A percentile compares a stretch with the other conserved stretches of the same genome.
Evolutionary conservation across 352 stramenopile genomes (phyloP).

Genomic region (Pythium diclinum): DNA sequence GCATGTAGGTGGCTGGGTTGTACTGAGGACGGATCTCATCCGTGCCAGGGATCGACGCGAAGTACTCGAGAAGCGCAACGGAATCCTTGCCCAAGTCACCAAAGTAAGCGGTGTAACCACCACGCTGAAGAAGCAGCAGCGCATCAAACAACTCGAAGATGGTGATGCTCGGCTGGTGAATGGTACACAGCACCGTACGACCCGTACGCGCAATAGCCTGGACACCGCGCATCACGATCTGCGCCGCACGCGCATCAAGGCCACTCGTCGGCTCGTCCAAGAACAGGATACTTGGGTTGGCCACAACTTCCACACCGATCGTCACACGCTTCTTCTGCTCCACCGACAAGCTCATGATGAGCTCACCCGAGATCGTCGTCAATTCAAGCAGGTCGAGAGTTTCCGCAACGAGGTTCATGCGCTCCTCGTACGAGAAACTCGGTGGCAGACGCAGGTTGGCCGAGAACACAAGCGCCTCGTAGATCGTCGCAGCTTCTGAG

Average conservation of each 20-base stretch:
- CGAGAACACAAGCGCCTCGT: slow-evolving; percentile 90
- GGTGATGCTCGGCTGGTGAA: slow-evolving; percentile 62
- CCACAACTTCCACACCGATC: slow-evolving; percentile 90
- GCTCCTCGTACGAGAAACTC: slow-evolving; percentile 36
- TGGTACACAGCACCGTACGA: slow-evolving; percentile 77
- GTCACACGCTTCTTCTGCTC: slow-evolving; percentile 92
- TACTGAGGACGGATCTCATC: slow-evolving; percentile 71
- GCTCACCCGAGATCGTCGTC: slow-evolving; percentile 34
- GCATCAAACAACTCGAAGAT: slow-evolving; percentile 93
- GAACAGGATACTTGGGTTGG: slow-evolving; percentile 93
- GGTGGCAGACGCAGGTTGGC: slow-evolving; percentile 77
- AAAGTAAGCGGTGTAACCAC: slow-evolving; percentile 74
- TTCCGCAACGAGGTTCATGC: slow-evolving; percentile 50
- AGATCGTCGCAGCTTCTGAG: slow-evolving; percentile 77
- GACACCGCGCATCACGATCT: slow-evolving; percentile 87
- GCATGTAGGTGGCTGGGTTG: slow-evolving; percentile 90
- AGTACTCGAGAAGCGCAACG: slow-evolving; percentile 84
- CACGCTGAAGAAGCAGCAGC: slow-evolving; percentile 77
- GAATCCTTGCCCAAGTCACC: slow-evolving; percentile 84
- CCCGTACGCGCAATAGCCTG: slow-evolving; percentile 82
- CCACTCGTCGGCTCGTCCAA: slow-evolving; percentile 91
- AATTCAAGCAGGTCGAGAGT: slow-evolving; percentile 60
- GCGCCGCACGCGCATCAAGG: slow-evolving; percentile 80
- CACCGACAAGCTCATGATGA: slow-evolving; percentile 76
- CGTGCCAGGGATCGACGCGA: slow-evolving; percentile 73